Evolutionary conservation across 1,284 basidiomycete genomes (phyloP).

Genomic region (Ceratobasidium sp.): DNA sequence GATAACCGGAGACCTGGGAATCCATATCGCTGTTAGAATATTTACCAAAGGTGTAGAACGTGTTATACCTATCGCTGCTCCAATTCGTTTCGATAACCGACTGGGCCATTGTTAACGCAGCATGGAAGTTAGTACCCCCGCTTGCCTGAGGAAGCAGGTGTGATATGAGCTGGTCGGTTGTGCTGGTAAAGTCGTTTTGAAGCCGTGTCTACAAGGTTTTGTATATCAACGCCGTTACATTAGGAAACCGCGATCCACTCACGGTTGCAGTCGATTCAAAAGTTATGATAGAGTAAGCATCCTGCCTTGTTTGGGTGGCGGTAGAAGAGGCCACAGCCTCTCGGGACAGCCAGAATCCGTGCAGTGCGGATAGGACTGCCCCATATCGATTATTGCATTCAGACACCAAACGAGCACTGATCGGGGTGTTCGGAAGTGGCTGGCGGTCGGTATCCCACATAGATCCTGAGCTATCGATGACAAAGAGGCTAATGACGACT

Average conservation of each 20-base stretch:
- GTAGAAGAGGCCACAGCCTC: conserved; percentile 49
- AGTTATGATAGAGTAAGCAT: conserved; percentile 64
- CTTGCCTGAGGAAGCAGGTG: conserved; percentile 51
- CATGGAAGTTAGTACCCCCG: conserved; percentile 59
- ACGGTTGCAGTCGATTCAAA: conserved; percentile 52
- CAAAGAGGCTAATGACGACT: conserved; percentile 55
- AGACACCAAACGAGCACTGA: conserved; percentile 50
- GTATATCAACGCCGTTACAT: not conserved
- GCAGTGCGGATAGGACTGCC: conserved; percentile 62
- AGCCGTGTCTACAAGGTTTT: conserved; percentile 36
- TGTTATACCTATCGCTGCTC: conserved; percentile 61
- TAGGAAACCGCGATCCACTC: conserved; percentile 33
- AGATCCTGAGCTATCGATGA: conserved; percentile 63
- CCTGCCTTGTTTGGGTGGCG: conserved; percentile 51
- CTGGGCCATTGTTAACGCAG: conserved; percentile 54
- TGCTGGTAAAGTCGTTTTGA: conserved; percentile 58
- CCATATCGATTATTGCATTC: conserved; percentile 60
- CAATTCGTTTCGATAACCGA: conserved; percentile 57
- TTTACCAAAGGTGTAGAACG: not conserved
- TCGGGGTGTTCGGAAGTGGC: conserved; percentile 58
- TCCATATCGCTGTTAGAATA: not conserved
- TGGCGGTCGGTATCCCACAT: conserved; percentile 56
- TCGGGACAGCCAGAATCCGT: conserved; percentile 63
- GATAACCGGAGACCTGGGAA: conserved; percentile 60
- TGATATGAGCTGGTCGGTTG: conserved; percentile 57